These are phyloP conservation scores for Carex sylvatica DNA, from an alignment of 202 grass and related monocot genomes.

Conservation along the genomic window DNA sequence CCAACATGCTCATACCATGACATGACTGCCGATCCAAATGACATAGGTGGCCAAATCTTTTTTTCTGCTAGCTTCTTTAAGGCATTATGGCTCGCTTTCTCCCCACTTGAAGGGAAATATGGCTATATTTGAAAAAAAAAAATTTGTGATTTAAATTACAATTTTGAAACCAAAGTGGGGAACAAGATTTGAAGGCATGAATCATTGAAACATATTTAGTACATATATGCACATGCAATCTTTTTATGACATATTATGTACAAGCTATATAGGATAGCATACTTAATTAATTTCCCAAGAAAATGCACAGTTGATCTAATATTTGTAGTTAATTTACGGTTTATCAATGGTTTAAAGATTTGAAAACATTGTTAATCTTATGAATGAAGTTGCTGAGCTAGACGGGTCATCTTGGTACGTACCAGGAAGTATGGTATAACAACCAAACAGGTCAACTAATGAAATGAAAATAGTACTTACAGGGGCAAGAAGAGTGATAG, in stretches of 20 bases:
- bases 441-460: not conserved
- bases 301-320: not conserved
- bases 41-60: slow-evolving; percentile 77
- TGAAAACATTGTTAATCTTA: not conserved
- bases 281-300: not conserved
- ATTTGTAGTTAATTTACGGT: not conserved
- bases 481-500: slow-evolving; percentile 65
- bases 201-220: not conserved
- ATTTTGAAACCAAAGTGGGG: not conserved
- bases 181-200: not conserved
- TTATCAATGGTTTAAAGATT: not conserved
- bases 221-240: not conserved
- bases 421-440: not conserved
- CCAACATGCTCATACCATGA: slow-evolving; percentile 97
- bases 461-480: slow-evolving; percentile 30
- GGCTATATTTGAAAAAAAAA: slow-evolving; percentile 31
- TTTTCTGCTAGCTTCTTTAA: slow-evolving; percentile 56
- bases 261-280: not conserved
- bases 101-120: slow-evolving; percentile 42
- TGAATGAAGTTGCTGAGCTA: not conserved
- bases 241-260: not conserved
- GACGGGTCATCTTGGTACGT: not conserved
- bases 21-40: slow-evolving; percentile 72
- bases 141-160: not conserved
- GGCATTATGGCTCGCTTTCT: slow-evolving; percentile 53